Conservation (phyloP, 139 green algal genomes). For the Ulvella scutata region DNA sequence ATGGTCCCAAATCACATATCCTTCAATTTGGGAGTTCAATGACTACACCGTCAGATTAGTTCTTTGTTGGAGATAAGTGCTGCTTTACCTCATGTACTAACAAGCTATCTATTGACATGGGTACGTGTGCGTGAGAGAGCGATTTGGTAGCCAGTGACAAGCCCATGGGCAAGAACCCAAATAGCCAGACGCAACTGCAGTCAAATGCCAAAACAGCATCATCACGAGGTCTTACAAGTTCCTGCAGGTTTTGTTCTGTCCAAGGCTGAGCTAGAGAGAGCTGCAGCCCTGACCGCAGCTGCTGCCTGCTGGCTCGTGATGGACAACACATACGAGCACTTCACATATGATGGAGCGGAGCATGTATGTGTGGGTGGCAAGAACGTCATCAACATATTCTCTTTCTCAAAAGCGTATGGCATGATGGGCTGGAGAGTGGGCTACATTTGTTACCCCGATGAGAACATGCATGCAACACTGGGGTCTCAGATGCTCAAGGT, state of each 20-base stretch:
- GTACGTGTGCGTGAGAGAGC: too few relatives aligned
- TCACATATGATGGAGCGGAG: conserved; percentile 44
- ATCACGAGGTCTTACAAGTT: too few relatives aligned
- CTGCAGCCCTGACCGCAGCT: conserved; percentile 31
- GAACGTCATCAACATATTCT: conserved; percentile 75
- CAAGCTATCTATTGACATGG: too few relatives aligned
- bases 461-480: conserved; percentile 9
- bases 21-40: too few relatives aligned
- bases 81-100: too few relatives aligned
- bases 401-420: conserved; percentile 74
- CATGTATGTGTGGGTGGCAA: conserved; percentile 41
- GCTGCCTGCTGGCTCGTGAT: conserved; percentile 72
- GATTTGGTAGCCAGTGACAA: too few relatives aligned
- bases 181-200: too few relatives aligned
- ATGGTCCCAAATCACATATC: too few relatives aligned
- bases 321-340: conserved; percentile 92
- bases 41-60: too few relatives aligned
- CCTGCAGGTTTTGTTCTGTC: conserved; percentile 52
- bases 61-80: too few relatives aligned
- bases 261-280: conserved; percentile 33
- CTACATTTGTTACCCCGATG: conserved; percentile 55
- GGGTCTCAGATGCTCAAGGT: conserved; percentile 51
- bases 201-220: too few relatives aligned
- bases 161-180: too few relatives aligned
- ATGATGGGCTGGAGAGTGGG: conserved; percentile 84